phyloP scores from a whole-genome alignment of 371 early-diverging fungal species.

The Lichtheimia corymbifera region DNA sequence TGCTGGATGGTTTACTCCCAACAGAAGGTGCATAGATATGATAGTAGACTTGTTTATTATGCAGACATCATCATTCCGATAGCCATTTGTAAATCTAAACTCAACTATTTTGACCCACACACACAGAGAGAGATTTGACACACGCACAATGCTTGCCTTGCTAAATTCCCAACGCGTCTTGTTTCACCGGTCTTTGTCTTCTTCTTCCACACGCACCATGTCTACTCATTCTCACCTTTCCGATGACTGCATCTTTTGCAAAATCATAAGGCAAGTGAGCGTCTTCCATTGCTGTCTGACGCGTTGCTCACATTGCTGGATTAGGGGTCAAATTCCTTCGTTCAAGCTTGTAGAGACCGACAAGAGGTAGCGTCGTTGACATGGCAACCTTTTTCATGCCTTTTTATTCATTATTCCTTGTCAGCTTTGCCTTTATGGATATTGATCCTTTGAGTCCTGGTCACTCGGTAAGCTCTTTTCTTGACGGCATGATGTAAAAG shows the following conservation, averaged over 20 bases:
- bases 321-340: slow-evolving; percentile 81
- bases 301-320: slow-evolving; percentile 1
- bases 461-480: slow-evolving; percentile 65
- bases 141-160: background rate
- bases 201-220: slow-evolving; percentile 22
- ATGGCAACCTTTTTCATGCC: slow-evolving; percentile 3
- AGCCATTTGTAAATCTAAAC: no score
- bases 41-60: no score
- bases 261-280: slow-evolving; percentile 67
- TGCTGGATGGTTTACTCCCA: no score
- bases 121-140: no score
- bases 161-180: background rate
- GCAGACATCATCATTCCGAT: no score
- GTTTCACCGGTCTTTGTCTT: slow-evolving; percentile 3
- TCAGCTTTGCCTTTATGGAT: slow-evolving; percentile 73
- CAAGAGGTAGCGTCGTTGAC: slow-evolving; percentile 49
- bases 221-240: slow-evolving; percentile 24
- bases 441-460: slow-evolving; percentile 80
- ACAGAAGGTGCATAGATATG: no score
- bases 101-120: no score
- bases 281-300: background rate
- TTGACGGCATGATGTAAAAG: background rate
- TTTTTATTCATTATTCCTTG: slow-evolving; percentile 3
- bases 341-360: slow-evolving; percentile 83
- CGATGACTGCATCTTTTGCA: slow-evolving; percentile 86